Evolutionary conservation across 1,284 basidiomycete species (phyloP).

Genomic region (Cryptococcus sp.): DNA sequence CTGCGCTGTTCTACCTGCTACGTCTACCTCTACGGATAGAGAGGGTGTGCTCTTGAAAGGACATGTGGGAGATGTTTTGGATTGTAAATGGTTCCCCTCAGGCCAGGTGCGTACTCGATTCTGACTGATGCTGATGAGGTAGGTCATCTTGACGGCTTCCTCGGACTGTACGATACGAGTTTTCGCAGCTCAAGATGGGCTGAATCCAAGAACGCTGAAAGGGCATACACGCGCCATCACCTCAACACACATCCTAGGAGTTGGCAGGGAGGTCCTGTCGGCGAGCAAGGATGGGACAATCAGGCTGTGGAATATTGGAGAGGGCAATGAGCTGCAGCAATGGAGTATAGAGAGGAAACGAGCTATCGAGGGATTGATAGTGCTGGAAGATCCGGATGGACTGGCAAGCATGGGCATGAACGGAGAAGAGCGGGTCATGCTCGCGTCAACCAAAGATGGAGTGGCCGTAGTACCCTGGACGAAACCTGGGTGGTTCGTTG

Average conservation of each 20-base stretch:
- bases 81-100: conserved; percentile 43
- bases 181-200: conserved; percentile 40
- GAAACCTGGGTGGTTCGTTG: conserved; percentile 5
- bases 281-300: conserved; percentile 63
- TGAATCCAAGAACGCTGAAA: conserved; percentile 57
- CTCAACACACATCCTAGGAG: conserved; percentile 58
- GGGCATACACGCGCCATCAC: conserved; percentile 61
- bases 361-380: conserved; percentile 23
- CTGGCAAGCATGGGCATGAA: conserved; percentile 14
- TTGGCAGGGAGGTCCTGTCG: conserved; percentile 61
- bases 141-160: conserved; percentile 44
- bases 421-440: conserved; percentile 34
- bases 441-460: conserved; percentile 58
- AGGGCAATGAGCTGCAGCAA: conserved; percentile 53
- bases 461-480: conserved; percentile 22
- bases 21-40: conserved; percentile 7
- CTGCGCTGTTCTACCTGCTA: conserved; percentile 32
- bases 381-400: conserved; percentile 29
- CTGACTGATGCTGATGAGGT: conserved; percentile 19
- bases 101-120: conserved; percentile 25
- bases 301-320: conserved; percentile 69
- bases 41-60: conserved; percentile 39
- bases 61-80: conserved; percentile 49
- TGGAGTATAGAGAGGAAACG: conserved; percentile 23
- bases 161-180: conserved; percentile 48